Base-by-base conservation (phyloP, 108 stramenopile genomes). In the Skeletonema marinoi region DNA sequence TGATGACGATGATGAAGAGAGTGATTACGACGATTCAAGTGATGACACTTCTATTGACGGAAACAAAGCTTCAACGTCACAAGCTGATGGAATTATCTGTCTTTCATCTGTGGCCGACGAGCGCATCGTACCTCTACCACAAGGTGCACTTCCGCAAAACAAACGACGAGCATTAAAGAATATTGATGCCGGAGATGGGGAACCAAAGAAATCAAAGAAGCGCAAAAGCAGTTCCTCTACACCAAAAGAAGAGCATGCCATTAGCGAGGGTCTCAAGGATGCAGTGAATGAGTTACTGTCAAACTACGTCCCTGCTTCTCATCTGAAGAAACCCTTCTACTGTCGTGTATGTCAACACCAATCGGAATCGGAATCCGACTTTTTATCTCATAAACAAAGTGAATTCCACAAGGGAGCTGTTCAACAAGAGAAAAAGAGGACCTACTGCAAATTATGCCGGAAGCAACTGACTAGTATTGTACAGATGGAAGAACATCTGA, bases 401-500 rank as follows among this genome's bases (percentile, higher is more conserved):
- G 91, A 90, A 54, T 87, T 92, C 74, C 96, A 97, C 70, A 78
- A 78, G 54, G 82, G 85, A 8, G 95, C 95, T 12, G 88, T 87
- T 1, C 79, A 83, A 51, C 73, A 88, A 68, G 93, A 96, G 62
- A 78, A 83, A 50, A 95, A 95, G 69, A 84, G 84, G 39, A 81
- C 88, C 1, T 95, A 88, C 70, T 97, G 96, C 74, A 88, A 87
- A 59, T 60, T 95, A 41, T 97, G 97, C 74, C 74, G 85, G 39
- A 96, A 96, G 75, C 93, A 97, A 68, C 84, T 97, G 59, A 97
- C 95, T 29, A 93, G 91, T 73, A 88, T 92, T 32, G 88, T 87
- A 8, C 97, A 97, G 78, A 75, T 97, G 84, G 72, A 91, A 67
- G 95, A 94, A 63, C 97, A 97, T 69, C 78, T 96, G 74, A 59